Conservation (phyloP, 805 yeast genomes). For the Starmerella tilneyi region DNA sequence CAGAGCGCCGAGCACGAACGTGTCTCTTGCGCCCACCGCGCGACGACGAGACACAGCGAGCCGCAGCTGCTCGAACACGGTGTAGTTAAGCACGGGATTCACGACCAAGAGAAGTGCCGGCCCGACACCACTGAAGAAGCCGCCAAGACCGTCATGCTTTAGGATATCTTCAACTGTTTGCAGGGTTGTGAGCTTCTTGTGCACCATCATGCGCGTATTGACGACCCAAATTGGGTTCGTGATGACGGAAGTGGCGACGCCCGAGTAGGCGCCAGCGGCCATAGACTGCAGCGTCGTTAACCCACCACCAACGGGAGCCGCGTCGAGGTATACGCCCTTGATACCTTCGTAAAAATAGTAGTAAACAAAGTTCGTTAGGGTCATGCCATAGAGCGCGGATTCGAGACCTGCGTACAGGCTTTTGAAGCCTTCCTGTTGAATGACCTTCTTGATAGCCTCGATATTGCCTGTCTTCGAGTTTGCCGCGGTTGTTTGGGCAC, state of each 20-base stretch:
- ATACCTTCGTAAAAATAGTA: constrained; percentile 83
- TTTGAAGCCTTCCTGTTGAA: constrained; percentile 48
- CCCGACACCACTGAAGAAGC: constrained; percentile 72
- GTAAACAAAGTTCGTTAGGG: constrained; percentile 77
- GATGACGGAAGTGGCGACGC: constrained; percentile 67
- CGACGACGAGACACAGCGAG: constrained; percentile 49
- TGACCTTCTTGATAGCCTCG: constrained; percentile 40
- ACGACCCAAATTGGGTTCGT: constrained; percentile 96
- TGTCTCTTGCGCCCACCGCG: constrained; percentile 57
- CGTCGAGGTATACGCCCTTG: constrained; percentile 28
- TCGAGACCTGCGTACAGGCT: constrained; percentile 81
- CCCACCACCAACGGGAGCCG: constrained; percentile 26
- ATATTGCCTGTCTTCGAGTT: constrained; percentile 26
- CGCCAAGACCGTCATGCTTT: constrained; percentile 56
- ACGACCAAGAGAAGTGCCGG: constrained; percentile 80
- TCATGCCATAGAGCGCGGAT: constrained; percentile 76
- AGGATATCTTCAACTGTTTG: constrained; percentile 51
- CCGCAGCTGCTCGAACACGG: constrained; percentile 78
- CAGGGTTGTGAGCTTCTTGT: constrained; percentile 39
- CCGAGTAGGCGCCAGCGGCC: constrained; percentile 74
- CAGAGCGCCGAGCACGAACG: constrained; percentile 77
- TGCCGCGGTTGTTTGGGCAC: constrained; percentile 61
- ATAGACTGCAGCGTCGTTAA: constrained; percentile 56
- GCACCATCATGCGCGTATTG: constrained; percentile 76
- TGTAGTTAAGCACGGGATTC: constrained; percentile 87